These are phyloP conservation scores for Boletus patriciae DNA, from an alignment of 768 basidiomycete genomes.

Conservation along the genomic window DNA sequence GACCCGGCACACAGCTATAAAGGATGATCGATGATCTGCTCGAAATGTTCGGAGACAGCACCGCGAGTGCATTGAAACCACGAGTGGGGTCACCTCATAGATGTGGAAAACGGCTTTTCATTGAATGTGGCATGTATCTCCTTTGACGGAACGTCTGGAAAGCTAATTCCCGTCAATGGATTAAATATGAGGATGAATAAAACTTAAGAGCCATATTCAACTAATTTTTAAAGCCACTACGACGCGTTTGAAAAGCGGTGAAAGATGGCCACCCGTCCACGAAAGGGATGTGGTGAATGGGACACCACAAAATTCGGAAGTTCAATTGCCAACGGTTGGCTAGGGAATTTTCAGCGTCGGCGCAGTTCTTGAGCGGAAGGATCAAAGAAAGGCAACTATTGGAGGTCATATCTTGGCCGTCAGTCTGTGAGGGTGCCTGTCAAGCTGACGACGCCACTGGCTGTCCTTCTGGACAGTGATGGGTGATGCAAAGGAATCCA, in stretches of 20 bases:
- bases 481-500: not conserved
- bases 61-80: not conserved
- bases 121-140: not conserved
- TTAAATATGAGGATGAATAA: not conserved
- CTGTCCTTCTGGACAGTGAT: conserved; percentile 1
- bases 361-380: not conserved
- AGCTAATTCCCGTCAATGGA: not conserved
- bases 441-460: conserved; percentile 1
- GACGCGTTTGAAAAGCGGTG: not conserved
- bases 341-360: not conserved
- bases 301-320: not conserved
- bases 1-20: not conserved
- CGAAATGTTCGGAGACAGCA: not conserved
- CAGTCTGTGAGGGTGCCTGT: not conserved
- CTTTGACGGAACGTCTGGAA: not conserved
- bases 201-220: not conserved
- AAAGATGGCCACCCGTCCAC: not conserved
- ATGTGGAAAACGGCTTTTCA: not conserved
- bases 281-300: not conserved
- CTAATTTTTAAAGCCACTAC: not conserved
- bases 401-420: not conserved
- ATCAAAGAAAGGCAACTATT: not conserved
- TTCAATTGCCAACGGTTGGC: not conserved
- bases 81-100: not conserved
- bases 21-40: not conserved